phyloP scores from a whole-genome alignment of 805 yeast species.

The Danielia reshetovae region DNA sequence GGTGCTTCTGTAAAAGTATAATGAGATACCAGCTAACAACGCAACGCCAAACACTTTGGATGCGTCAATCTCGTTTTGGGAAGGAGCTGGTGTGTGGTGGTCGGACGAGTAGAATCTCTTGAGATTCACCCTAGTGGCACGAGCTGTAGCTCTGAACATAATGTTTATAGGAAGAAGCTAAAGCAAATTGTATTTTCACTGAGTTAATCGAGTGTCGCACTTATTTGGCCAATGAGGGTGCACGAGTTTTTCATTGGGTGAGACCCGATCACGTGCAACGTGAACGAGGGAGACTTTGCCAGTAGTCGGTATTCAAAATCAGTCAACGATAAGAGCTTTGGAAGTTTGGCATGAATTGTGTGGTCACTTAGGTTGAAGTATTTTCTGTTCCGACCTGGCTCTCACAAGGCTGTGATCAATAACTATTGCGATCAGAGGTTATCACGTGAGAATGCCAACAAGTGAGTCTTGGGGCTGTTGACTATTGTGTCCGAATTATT shows the following conservation, averaged over 20 bases:
- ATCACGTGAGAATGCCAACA: too few species aligned
- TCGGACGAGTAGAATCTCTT: constrained; percentile 14
- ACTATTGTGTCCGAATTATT: too few species aligned
- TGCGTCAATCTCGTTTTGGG: constrained; percentile 32
- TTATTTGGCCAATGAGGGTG: constrained; percentile 6
- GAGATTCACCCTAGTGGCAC: constrained; percentile 12
- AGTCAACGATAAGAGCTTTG: neutral
- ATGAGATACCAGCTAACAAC: constrained; percentile 33
- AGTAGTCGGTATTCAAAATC: constrained; percentile 1
- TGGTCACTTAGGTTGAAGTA: too few species aligned
- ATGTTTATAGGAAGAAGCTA: neutral
- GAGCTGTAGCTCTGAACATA: constrained; percentile 17
- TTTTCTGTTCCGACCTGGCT: too few species aligned
- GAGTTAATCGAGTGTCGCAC: constrained; percentile 1
- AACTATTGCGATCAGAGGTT: too few species aligned
- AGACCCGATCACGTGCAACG: constrained; percentile 2
- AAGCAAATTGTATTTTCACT: neutral
- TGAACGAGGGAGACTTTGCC: constrained; percentile 1
- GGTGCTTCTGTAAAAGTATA: constrained; percentile 18
- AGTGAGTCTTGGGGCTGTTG: too few species aligned
- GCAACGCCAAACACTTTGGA: constrained; percentile 41
- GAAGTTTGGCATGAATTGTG: too few species aligned
- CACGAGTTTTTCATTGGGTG: constrained; percentile 5
- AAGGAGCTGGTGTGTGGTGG: constrained; percentile 13
- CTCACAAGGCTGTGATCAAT: too few species aligned